These are phyloP conservation scores for Talaromyces sp. DNA, from an alignment of 2,329 filamentous ascomycete species.

Conservation along the genomic window DNA sequence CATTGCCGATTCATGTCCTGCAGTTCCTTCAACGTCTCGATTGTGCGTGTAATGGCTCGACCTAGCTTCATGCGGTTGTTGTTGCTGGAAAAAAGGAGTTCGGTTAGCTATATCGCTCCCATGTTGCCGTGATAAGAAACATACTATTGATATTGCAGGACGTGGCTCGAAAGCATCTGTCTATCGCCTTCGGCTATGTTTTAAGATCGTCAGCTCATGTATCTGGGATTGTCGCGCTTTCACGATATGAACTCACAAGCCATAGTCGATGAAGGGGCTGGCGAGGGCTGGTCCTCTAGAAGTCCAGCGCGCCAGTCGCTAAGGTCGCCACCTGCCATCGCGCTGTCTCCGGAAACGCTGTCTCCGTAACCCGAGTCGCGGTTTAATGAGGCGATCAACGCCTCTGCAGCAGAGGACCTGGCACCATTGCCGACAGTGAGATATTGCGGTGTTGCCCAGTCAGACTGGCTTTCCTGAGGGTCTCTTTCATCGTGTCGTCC, in stretches of 20 bases:
- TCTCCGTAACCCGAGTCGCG: constrained; percentile 89
- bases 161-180: constrained; percentile 68
- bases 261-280: constrained; percentile 48
- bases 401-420: constrained; percentile 73
- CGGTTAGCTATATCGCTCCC: neutral
- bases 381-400: constrained; percentile 75
- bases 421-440: constrained; percentile 84
- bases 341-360: constrained; percentile 63
- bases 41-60: constrained; percentile 77
- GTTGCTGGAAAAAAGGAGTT: constrained; percentile 51
- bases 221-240: neutral
- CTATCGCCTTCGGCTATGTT: constrained; percentile 56
- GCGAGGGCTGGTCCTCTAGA: constrained; percentile 54
- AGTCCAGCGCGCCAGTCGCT: constrained; percentile 52
- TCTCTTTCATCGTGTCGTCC: constrained; percentile 19
- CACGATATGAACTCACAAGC: constrained; percentile 43
- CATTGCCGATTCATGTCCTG: constrained; percentile 86
- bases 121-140: constrained; percentile 10
- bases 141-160: constrained; percentile 84
- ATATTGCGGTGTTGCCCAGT: constrained; percentile 55
- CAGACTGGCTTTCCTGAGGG: constrained; percentile 14
- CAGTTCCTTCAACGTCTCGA: constrained; percentile 75
- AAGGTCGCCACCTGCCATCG: constrained; percentile 34
- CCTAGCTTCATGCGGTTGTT: constrained; percentile 82
- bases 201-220: constrained; percentile 9